phyloP scores from a whole-genome alignment of 352 stramenopile genomes.

The Aphanomyces astaci region DNA sequence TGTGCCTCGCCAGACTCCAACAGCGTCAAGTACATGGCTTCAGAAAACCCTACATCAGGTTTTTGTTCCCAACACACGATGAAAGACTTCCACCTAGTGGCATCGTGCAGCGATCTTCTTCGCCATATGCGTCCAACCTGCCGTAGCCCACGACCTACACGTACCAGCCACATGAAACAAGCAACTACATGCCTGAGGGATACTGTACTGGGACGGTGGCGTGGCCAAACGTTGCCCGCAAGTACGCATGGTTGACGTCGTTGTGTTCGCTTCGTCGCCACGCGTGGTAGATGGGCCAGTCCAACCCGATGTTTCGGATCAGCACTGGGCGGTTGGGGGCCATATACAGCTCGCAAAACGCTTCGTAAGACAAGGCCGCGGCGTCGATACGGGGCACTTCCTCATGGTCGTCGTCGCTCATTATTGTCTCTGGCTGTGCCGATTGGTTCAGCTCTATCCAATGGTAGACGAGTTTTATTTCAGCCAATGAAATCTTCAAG shows the following conservation, averaged over 20 bases:
- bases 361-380: conserved; percentile 44
- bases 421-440: too few relatives aligned
- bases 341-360: conserved; percentile 71
- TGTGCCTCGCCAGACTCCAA: conserved; percentile 37
- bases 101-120: conserved; percentile 49
- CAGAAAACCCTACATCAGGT: background rate
- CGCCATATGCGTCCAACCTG: conserved; percentile 48
- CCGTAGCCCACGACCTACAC: conserved; percentile 57
- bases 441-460: too few relatives aligned
- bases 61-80: too few relatives aligned
- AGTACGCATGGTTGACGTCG: conserved; percentile 36
- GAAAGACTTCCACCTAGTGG: conserved; percentile 37
- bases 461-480: too few relatives aligned
- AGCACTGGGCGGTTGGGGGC: conserved; percentile 55
- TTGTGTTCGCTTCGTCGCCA: conserved; percentile 22
- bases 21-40: conserved; percentile 58
- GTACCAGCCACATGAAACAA: background rate
- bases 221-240: conserved; percentile 41
- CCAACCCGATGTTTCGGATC: conserved; percentile 44
- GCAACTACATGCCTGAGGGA: background rate
- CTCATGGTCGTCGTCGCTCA: background rate
- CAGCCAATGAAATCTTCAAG: too few relatives aligned
- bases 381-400: conserved; percentile 55
- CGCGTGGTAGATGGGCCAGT: conserved; percentile 27
- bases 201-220: conserved; percentile 41